Percentiles rank a stretch among this genome's conserved stretches.
Evolutionary conservation across 352 stramenopile species (phyloP).

Genomic region (Phytophthora ramorum): DNA sequence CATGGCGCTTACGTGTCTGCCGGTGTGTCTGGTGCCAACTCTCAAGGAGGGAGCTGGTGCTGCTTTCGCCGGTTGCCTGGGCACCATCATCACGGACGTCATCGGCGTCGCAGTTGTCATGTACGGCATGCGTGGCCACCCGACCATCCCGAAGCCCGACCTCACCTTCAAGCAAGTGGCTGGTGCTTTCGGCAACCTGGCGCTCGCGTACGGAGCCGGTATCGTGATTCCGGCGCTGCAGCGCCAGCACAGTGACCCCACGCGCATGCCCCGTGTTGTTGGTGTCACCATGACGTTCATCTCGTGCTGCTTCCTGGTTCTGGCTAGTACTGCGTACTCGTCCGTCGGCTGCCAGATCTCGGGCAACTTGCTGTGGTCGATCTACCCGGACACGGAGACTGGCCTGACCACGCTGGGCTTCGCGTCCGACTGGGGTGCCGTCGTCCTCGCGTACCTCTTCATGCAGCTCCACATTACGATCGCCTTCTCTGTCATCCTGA

Average conservation of each 20-base stretch:
- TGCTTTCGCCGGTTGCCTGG: conserved; percentile 50
- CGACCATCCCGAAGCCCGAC: conserved; percentile 36
- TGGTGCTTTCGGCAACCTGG: conserved; percentile 57
- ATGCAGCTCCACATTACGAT: conserved; percentile 71
- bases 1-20: conserved; percentile 44
- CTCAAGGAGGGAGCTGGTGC: conserved; percentile 53
- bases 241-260: conserved; percentile 55
- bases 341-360: conserved; percentile 61
- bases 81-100: conserved; percentile 51
- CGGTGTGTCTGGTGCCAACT: conserved; percentile 58
- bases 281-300: conserved; percentile 50
- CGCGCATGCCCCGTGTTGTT: conserved; percentile 60
- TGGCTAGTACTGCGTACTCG: conserved; percentile 49
- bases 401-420: conserved; percentile 48
- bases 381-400: conserved; percentile 41
- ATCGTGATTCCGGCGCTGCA: conserved; percentile 57
- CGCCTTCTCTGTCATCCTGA: conserved; percentile 59
- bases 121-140: conserved; percentile 48
- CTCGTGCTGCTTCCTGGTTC: conserved; percentile 47
- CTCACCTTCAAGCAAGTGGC: conserved; percentile 54
- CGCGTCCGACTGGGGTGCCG: conserved; percentile 38
- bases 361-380: conserved; percentile 59
- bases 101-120: conserved; percentile 49
- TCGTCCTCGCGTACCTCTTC: conserved; percentile 61
- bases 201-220: conserved; percentile 59